These are phyloP conservation scores for Neltuma alba DNA, from an alignment of 306 rosid genomes.

Conservation along the genomic window DNA sequence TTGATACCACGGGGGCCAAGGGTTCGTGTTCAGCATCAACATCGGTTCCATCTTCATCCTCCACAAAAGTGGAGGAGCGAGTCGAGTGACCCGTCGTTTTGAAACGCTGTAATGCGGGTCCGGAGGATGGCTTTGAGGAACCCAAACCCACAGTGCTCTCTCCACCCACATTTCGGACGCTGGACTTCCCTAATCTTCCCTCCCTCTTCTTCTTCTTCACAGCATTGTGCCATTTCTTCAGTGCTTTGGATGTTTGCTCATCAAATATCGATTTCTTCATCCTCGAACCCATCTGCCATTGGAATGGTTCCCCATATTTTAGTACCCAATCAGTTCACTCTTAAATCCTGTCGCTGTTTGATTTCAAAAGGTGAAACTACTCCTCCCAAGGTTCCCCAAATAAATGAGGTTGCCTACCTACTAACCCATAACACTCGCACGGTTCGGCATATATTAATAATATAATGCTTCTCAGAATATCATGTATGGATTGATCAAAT, in stretches of 20 bases:
- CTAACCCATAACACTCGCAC: neutral
- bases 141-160: constrained; percentile 52
- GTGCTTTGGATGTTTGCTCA: constrained; percentile 82
- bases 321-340: neutral
- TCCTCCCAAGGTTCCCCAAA: neutral
- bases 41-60: constrained; percentile 43
- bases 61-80: constrained; percentile 41
- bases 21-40: constrained; percentile 46
- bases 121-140: constrained; percentile 47
- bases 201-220: constrained; percentile 64
- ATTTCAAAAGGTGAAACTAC: neutral
- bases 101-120: constrained; percentile 67
- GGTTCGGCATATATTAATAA: neutral
- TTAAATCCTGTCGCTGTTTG: neutral
- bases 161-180: constrained; percentile 37
- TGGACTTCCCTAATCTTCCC: constrained; percentile 48
- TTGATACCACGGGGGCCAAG: constrained; percentile 36
- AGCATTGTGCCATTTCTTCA: constrained; percentile 76
- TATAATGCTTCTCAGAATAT: neutral
- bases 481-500: neutral
- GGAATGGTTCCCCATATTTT: neutral
- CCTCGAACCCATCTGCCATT: constrained; percentile 78
- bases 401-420: neutral
- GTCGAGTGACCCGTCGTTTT: constrained; percentile 75
- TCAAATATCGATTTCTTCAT: constrained; percentile 85